Percentiles rank a stretch among this genome's conserved stretches.
Evolutionary conservation across 371 early-diverging fungal species (phyloP).

Genomic region (Rhizopus delemar): DNA sequence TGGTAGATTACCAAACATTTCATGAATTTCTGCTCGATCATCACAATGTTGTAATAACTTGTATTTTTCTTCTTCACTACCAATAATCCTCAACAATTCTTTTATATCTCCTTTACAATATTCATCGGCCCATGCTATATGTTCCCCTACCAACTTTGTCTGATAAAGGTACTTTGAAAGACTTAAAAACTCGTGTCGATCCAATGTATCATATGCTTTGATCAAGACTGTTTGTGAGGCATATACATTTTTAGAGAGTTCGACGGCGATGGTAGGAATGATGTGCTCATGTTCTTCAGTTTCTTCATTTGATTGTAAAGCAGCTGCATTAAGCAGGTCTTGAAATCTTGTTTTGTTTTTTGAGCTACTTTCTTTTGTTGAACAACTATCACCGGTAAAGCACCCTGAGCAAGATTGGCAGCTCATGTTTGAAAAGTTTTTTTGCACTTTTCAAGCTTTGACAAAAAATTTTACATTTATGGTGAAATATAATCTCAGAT

Average conservation of each 20-base stretch:
- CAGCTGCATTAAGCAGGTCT: not conserved
- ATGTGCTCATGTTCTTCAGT: conserved; percentile 23
- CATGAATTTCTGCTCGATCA: conserved; percentile 28
- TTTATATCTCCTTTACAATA: conserved; percentile 14
- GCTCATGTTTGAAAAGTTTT: not conserved
- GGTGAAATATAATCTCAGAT: too few species aligned
- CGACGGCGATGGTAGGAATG: conserved; percentile 29
- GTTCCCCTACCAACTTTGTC: conserved; percentile 14
- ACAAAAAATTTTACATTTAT: too few species aligned
- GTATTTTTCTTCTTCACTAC: not conserved
- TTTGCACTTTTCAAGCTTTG: too few species aligned
- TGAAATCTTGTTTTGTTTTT: conserved; percentile 2
- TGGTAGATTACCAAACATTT: conserved; percentile 21
- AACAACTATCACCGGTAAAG: not conserved
- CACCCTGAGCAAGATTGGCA: conserved; percentile 7
- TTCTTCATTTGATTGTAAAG: not conserved
- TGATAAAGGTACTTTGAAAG: conserved; percentile 10
- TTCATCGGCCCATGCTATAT: conserved; percentile 29
- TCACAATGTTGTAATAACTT: conserved; percentile 20
- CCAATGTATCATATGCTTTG: conserved; percentile 19
- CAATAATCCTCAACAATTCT: conserved; percentile 2
- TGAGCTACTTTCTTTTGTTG: not conserved
- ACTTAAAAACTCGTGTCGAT: conserved; percentile 12
- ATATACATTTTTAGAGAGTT: conserved; percentile 29
- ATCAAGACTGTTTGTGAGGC: conserved; percentile 29